Evolutionary conservation across 1,284 basidiomycete genomes (phyloP), one percentile per base, ranked within the genome.

Genomic region (Prillingera fragicola): DNA sequence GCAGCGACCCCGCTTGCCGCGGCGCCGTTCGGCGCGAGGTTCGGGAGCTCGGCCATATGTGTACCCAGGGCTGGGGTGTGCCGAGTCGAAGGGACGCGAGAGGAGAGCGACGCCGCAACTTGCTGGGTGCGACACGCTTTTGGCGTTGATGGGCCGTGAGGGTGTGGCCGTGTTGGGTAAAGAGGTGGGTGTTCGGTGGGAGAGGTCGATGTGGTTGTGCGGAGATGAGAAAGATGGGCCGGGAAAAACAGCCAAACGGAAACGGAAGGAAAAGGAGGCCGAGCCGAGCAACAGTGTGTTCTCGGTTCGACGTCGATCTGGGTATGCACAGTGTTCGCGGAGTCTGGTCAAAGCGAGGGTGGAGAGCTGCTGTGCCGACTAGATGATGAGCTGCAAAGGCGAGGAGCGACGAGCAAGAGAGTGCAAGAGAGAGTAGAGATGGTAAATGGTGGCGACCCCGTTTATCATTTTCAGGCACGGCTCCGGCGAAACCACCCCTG

Each of bases 41-140:
- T 29, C 8, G 38, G 45, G 17, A 43, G 47, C 6, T 44, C 43
- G 33, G 47, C 41, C 43, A 48, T 47, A 18, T 27, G 10, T 25
- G 28, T n/a, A n/a, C n/a, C n/a, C n/a, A n/a, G n/a, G n/a, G n/a
- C n/a, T n/a, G n/a, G n/a, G n/a, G 43, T 22, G 21, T n/a, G 41
- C 15, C n/a, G 34, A 23, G 4, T 12, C 13, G 12, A 21, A 22
- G 13, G 23, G 15, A 7, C 13, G 26, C 15, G 21, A 8, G 10
- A 22, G 17, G 26, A 18, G 15, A 28, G 19, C 25, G 12, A 10
- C 6, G 13, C 17, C 8, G n/a, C n/a, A n/a, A n/a, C n/a, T n/a
- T n/a, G n/a, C n/a, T n/a, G n/a, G n/a, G n/a, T n/a, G n/a, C n/a
- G n/a, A n/a, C n/a, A n/a, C n/a, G n/a, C n/a, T n/a, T n/a, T n/a